Conservation (phyloP, 2,329 filamentous ascomycete genomes). For the Trichoderma breve region DNA sequence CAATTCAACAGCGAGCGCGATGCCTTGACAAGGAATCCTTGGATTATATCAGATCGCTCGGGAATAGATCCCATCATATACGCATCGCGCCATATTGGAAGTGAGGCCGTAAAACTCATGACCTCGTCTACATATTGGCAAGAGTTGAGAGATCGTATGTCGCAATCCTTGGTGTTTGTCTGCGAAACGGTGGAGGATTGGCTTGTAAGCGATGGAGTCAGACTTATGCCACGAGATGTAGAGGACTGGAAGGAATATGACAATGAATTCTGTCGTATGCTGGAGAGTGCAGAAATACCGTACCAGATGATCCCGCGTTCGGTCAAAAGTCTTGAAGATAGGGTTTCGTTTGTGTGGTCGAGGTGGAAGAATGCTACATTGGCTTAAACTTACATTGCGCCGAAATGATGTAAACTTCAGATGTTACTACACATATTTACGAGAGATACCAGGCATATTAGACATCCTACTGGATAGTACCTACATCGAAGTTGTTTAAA, state of each 20-base stretch:
- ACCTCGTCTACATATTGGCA: constrained; percentile 30
- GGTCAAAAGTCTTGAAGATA: constrained; percentile 6
- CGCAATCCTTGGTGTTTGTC: constrained; percentile 34
- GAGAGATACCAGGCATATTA: neutral
- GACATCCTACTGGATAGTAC: too few relatives aligned
- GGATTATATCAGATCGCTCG: constrained; percentile 45
- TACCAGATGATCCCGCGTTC: constrained; percentile 4
- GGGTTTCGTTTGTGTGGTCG: constrained; percentile 14
- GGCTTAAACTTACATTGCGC: neutral
- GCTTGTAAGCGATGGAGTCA: constrained; percentile 17
- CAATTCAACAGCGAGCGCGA: constrained; percentile 34
- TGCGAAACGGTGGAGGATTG: constrained; percentile 31
- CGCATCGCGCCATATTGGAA: constrained; percentile 32
- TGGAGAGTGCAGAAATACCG: neutral
- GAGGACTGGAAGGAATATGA: constrained; percentile 15
- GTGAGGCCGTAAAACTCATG: constrained; percentile 27
- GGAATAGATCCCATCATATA: constrained; percentile 44
- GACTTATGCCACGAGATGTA: constrained; percentile 15
- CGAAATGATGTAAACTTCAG: neutral
- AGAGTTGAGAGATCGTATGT: constrained; percentile 35
- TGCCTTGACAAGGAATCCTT: constrained; percentile 20
- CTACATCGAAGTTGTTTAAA: neutral
- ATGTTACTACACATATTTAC: neutral
- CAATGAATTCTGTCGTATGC: constrained; percentile 3
- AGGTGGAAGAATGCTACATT: neutral